Evolutionary conservation across 257 asterid genomes (phyloP).

Genomic region (Petunia secreta): DNA sequence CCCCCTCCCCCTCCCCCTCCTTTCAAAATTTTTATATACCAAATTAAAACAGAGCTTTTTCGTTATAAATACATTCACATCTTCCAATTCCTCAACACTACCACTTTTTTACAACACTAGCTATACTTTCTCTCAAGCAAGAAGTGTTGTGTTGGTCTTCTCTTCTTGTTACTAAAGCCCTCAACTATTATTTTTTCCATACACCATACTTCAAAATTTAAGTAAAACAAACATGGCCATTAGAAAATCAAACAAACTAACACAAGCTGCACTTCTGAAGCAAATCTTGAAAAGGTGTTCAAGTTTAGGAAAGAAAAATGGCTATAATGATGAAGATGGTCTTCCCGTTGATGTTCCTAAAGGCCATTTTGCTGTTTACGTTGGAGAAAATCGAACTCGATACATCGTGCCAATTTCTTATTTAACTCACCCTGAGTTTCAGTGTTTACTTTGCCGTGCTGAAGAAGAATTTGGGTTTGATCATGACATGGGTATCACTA

Average conservation of each 20-base stretch:
- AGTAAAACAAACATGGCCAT: constrained; percentile 35
- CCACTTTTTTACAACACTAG: constrained; percentile 19
- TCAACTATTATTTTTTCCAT: background rate
- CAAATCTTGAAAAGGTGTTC: constrained; percentile 52
- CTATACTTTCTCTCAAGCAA: background rate
- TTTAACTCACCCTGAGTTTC: constrained; percentile 46
- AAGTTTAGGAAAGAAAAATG: constrained; percentile 49
- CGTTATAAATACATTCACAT: constrained; percentile 49
- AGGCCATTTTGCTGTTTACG: constrained; percentile 56
- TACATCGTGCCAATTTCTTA: constrained; percentile 51
- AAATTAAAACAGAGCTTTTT: background rate
- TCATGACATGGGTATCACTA: constrained; percentile 56
- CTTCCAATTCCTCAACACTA: constrained; percentile 31
- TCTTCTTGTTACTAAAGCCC: background rate
- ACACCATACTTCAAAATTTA: background rate
- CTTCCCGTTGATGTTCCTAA: constrained; percentile 52
- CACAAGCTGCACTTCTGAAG: constrained; percentile 45
- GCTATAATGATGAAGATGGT: constrained; percentile 38
- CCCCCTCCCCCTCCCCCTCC: background rate
- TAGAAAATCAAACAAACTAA: constrained; percentile 42
- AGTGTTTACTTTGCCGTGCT: constrained; percentile 46
- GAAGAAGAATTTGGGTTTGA: constrained; percentile 60
- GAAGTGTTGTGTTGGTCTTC: background rate
- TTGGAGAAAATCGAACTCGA: constrained; percentile 50
- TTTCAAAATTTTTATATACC: background rate